These are phyloP conservation scores for Plantago ovata DNA, from an alignment of 257 asterid genomes.

Conservation along the genomic window DNA sequence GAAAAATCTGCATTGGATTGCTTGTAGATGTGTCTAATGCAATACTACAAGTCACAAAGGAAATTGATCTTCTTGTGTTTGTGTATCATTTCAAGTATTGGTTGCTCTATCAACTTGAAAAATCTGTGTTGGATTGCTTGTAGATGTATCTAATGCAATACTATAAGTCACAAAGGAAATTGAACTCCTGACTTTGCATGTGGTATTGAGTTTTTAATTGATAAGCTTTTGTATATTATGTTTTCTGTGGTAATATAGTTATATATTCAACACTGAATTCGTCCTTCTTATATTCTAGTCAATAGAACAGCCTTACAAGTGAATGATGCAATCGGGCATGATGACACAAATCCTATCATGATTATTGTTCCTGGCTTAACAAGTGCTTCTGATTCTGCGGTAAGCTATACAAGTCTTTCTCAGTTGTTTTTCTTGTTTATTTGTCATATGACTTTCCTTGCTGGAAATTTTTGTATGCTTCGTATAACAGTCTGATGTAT, in stretches of 20 bases:
- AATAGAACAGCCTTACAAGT: slow-evolving; percentile 21
- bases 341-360: slow-evolving; percentile 37
- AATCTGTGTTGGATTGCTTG: too few species aligned
- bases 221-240: neutral
- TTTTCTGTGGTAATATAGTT: neutral
- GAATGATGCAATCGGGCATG: slow-evolving; percentile 26
- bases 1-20: too few species aligned
- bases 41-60: too few species aligned
- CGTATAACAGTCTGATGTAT: neutral
- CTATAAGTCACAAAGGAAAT: too few species aligned
- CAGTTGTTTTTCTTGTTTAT: neutral
- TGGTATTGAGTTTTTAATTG: too few species aligned
- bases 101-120: too few species aligned
- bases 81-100: too few species aligned
- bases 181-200: too few species aligned
- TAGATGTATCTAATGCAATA: too few species aligned
- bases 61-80: too few species aligned
- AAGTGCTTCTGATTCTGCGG: slow-evolving; percentile 56
- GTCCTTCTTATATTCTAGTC: slow-evolving; percentile 16
- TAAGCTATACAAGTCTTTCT: slow-evolving; percentile 26
- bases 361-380: slow-evolving; percentile 60
- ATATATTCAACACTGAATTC: neutral
- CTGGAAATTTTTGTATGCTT: neutral
- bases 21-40: too few species aligned
- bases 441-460: neutral